Percentiles rank a stretch among this genome's conserved stretches.
These are phyloP conservation scores for Parascedosporium putredinis DNA, from an alignment of 2,329 filamentous ascomycete genomes.

Conservation along the genomic window DNA sequence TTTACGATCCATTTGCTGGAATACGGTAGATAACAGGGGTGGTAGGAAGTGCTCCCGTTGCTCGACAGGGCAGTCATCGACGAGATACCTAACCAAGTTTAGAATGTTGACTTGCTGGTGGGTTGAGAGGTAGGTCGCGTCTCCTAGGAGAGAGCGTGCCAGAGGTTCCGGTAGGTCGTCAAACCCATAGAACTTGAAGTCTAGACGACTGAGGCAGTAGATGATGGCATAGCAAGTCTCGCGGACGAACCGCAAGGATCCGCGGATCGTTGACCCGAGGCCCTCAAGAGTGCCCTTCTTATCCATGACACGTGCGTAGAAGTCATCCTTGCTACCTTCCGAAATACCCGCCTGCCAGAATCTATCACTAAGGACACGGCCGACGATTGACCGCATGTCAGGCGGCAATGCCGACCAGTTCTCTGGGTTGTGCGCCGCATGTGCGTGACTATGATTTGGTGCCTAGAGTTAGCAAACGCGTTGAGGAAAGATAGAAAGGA, in stretches of 20 bases:
- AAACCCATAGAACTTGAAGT: conserved; percentile 85
- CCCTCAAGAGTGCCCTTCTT: conserved; percentile 87
- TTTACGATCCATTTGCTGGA: conserved; percentile 78
- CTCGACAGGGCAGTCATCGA: conserved; percentile 81
- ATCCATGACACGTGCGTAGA: conserved; percentile 82
- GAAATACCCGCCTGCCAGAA: conserved; percentile 99
- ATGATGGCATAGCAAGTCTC: conserved; percentile 92
- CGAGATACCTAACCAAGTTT: conserved; percentile 76
- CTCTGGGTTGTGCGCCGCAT: conserved; percentile 77
- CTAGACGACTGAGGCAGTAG: conserved; percentile 82
- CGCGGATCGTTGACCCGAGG: conserved; percentile 84
- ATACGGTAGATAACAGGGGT: conserved; percentile 70
- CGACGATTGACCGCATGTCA: conserved; percentile 68
- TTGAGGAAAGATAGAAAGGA: too few relatives aligned
- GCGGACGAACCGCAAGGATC: conserved; percentile 76
- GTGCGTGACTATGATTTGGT: conserved; percentile 57
- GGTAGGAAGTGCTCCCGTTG: conserved; percentile 73
- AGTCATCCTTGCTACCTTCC: conserved; percentile 89
- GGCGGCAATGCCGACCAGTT: conserved; percentile 71
- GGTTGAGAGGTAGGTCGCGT: conserved; percentile 73
- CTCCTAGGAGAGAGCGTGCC: conserved; percentile 71
- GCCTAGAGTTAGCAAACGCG: conserved; percentile 6
- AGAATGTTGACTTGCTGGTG: conserved; percentile 93
- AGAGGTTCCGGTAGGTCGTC: conserved; percentile 71
- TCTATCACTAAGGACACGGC: conserved; percentile 77